These are phyloP conservation scores for Globisporangium uncinulatum DNA, from an alignment of 352 stramenopile species.

Conservation along the genomic window DNA sequence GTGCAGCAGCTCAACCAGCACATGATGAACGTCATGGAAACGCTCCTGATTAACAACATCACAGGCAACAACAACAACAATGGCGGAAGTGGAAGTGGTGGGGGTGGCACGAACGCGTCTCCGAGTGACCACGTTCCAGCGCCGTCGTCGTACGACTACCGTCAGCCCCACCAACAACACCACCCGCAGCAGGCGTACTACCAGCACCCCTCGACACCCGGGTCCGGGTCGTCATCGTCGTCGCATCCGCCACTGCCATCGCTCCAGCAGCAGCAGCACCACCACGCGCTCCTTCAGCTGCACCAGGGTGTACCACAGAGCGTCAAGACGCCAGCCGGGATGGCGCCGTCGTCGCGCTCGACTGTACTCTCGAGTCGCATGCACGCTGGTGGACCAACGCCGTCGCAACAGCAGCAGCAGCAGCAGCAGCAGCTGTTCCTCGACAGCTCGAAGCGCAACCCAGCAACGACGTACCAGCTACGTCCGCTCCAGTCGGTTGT, in stretches of 20 bases:
- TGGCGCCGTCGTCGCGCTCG: not conserved
- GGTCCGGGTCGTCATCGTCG: not conserved
- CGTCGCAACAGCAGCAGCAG: not conserved
- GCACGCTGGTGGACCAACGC: not conserved
- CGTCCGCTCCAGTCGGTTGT: slow-evolving; percentile 37
- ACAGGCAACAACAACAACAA: not conserved
- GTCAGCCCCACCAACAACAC: not conserved
- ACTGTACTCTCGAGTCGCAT: slow-evolving; percentile 5
- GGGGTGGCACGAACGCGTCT: not conserved
- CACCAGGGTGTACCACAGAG: slow-evolving; percentile 1
- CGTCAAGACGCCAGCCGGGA: not conserved
- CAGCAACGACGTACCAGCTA: slow-evolving; percentile 32
- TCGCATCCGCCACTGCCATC: slow-evolving; percentile 8
- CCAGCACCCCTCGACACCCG: not conserved
- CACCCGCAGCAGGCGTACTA: no score
- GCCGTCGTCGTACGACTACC: not conserved
- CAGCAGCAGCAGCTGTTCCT: not conserved
- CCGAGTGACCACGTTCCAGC: not conserved
- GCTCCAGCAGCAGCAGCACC: slow-evolving; percentile 7
- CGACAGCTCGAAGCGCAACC: slow-evolving; percentile 11
- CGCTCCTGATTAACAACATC: slow-evolving; percentile 22
- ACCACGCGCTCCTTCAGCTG: slow-evolving; percentile 11
- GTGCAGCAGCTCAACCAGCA: slow-evolving; percentile 71
- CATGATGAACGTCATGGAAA: slow-evolving; percentile 49
- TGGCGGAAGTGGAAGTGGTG: not conserved